Evolutionary conservation across 2,329 filamentous ascomycete genomes (phyloP), one percentile per base, ranked within the genome.

Genomic region (Ambrosiella beaveri): DNA sequence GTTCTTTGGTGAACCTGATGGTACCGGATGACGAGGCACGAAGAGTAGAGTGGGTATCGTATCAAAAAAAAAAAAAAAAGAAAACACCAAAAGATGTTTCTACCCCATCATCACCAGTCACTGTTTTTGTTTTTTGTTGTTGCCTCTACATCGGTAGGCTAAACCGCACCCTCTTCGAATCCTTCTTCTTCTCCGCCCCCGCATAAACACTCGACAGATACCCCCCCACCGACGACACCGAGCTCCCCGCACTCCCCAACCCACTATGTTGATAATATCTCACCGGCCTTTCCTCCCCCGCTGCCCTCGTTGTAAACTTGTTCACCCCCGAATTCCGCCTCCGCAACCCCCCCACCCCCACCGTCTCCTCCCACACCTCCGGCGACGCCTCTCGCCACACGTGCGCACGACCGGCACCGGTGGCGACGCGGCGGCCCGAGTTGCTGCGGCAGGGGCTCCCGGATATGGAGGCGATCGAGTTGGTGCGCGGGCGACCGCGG

Each of bases 161-260:
- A 35, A 59, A 59, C 19, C 58, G 54, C 13, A 59, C 58, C 39
- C 49, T 37, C 40, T 59, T 59, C 8, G 57, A 54, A 7, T 52
- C 52, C 17, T 59, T 59, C 49, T 59, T 59, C 54, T 59, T 59
- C 19, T 59, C 58, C n/a, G 13, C 12, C 6, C 47, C 27, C n/a
- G 54, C 58, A 54, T 57, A 59, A 37, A 56, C 41, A n/a, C 50
- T 45, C 36, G 40, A 19, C 19, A 59, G 36, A 49, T 57, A 59
- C 15, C 56, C 58, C 9, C 38, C 37, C 3, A 53, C 58, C 15
- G 56, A 57, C 4, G 15, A 37, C 1, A 50, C 45, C 1, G 44
- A 50, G 9, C 44, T 52, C 9, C 47, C 54, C 11, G 58, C 49
- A 37, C 51, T 55, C 9, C 53, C 58, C 17, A 57, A 53, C 12